Percentiles rank a stretch among this genome's conserved stretches.
phyloP scores from a whole-genome alignment of 1,139 yeast genomes.

The Yarrowia galli region DNA sequence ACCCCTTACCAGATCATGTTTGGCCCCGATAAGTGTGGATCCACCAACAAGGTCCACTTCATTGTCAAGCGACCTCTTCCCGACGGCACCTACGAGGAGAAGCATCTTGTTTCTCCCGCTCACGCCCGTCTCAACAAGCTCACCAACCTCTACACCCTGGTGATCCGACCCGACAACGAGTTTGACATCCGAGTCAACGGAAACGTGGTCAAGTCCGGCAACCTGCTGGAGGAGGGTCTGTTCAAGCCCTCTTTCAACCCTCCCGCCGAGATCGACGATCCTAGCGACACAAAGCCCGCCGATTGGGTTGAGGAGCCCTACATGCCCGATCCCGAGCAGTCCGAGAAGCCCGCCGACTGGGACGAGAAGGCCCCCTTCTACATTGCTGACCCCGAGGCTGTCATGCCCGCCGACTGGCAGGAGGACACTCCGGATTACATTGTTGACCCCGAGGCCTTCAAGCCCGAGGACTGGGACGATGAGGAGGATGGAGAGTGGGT shows the following conservation, averaged over 20 bases:
- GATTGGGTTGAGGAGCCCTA: conserved; percentile 77
- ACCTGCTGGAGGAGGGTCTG: conserved; percentile 59
- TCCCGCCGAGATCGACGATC: conserved; percentile 67
- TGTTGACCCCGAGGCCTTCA: conserved; percentile 67
- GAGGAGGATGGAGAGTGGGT: conserved; percentile 87
- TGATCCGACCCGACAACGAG: conserved; percentile 67
- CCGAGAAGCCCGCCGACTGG: conserved; percentile 80
- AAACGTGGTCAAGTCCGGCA: conserved; percentile 71
- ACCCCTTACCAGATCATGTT: conserved; percentile 88
- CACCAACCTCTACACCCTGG: conserved; percentile 75
- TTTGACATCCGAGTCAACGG: conserved; percentile 87
- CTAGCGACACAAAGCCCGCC: conserved; percentile 68
- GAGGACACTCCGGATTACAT: conserved; percentile 66
- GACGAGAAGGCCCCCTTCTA: conserved; percentile 68
- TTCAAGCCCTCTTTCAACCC: conserved; percentile 72
- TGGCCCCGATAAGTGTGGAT: conserved; percentile 93
- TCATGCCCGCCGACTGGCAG: conserved; percentile 80
- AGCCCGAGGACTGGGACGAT: conserved; percentile 84
- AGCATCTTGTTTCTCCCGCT: conserved; percentile 72
- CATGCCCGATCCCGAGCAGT: conserved; percentile 71
- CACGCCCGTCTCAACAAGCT: conserved; percentile 64
- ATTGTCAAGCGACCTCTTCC: conserved; percentile 69
- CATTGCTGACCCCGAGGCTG: conserved; percentile 70
- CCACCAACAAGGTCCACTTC: conserved; percentile 78
- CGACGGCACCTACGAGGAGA: conserved; percentile 65